Evolutionary conservation across 257 asterid genomes (phyloP).

Genomic region (Solanum acaule): DNA sequence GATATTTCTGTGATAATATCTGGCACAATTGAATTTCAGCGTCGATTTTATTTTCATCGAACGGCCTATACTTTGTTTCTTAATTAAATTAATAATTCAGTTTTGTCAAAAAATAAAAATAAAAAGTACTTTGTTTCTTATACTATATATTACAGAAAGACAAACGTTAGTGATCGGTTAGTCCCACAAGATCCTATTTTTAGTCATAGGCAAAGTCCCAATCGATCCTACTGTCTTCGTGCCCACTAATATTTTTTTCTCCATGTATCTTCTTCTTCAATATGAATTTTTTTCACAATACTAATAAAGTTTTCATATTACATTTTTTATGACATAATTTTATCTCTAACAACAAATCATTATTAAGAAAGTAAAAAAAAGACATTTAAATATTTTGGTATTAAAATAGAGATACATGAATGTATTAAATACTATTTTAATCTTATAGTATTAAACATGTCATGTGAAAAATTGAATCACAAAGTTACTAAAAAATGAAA

Average conservation of each 20-base stretch:
- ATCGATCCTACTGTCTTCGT: not conserved
- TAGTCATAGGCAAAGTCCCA: not conserved
- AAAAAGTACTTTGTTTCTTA: not conserved
- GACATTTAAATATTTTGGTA: no score
- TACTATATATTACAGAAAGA: not conserved
- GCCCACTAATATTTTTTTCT: not conserved
- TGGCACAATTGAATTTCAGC: not conserved
- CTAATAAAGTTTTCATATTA: not conserved
- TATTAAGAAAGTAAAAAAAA: no score
- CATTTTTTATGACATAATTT: not conserved
- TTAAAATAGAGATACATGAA: not conserved
- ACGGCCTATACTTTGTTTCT: not conserved
- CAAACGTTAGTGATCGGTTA: not conserved
- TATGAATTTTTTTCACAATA: not conserved
- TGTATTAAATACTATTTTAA: no score
- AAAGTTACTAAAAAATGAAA: no score
- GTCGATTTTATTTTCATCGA: not conserved
- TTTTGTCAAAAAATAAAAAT: not conserved
- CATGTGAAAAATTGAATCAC: no score
- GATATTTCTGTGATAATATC: not conserved
- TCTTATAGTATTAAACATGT: no score
- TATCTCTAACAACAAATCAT: not conserved
- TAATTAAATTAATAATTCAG: no score
- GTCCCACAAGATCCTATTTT: not conserved
- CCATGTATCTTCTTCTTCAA: not conserved